Conservation (phyloP, 2,329 filamentous ascomycete species). For the Ophiostoma ulmi region DNA sequence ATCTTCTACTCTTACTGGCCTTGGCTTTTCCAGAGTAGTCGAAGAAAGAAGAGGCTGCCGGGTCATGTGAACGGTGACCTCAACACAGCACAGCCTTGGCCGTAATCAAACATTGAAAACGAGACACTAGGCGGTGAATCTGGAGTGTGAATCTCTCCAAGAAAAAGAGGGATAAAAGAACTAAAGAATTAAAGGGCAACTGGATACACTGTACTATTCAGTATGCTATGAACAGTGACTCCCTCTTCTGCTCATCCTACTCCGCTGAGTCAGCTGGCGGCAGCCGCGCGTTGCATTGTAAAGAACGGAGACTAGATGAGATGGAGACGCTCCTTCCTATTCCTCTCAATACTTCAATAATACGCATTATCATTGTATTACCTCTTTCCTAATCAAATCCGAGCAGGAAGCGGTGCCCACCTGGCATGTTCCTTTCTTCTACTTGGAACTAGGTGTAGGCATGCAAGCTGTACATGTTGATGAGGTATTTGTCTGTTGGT, state of each 20-base stretch:
- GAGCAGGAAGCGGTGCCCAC: not conserved
- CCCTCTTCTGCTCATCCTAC: too few relatives aligned
- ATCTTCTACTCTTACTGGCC: too few relatives aligned
- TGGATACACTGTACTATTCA: too few relatives aligned
- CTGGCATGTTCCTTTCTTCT: slow-evolving; percentile 11
- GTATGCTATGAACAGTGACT: not conserved
- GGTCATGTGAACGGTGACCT: not conserved
- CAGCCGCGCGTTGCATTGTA: not conserved
- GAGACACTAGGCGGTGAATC: not conserved
- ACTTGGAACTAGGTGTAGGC: not conserved
- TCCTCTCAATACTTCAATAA: not conserved
- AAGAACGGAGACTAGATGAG: not conserved
- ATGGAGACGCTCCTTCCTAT: not conserved
- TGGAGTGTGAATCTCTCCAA: not conserved
- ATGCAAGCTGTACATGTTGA: not conserved
- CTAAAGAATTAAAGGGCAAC: too few relatives aligned
- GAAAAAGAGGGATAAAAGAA: not conserved
- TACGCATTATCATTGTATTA: not conserved
- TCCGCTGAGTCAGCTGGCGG: not conserved
- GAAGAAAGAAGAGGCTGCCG: not conserved
- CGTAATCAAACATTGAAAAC: not conserved
- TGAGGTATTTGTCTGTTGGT: slow-evolving; percentile 4
- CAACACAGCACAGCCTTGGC: slow-evolving; percentile 1
- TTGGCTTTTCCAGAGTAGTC: not conserved
- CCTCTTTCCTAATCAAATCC: slow-evolving; percentile 5